Evolutionary conservation across 225 moss, liverwort and hornwort species (phyloP).

Genomic region (Physcomitrium patens): DNA sequence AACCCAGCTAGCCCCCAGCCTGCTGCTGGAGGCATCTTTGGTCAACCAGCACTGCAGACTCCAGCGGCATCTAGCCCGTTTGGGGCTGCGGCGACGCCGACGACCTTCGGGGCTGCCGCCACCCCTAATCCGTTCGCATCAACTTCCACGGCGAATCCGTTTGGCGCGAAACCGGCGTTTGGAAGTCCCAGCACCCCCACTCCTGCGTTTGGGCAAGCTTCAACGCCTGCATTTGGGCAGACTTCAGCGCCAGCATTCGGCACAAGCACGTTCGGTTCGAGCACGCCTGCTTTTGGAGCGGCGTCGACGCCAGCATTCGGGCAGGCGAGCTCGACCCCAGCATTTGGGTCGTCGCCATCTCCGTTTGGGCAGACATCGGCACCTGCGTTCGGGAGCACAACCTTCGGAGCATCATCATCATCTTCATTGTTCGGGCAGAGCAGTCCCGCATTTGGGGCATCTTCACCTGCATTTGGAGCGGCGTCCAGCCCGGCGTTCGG

Average conservation of each 20-base stretch:
- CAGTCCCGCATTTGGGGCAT: conserved; percentile 68
- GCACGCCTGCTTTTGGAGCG: conserved; percentile 52
- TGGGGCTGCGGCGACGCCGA: conserved; percentile 36
- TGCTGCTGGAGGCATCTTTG: conserved; percentile 69
- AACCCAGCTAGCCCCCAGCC: conserved; percentile 51
- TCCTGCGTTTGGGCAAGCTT: conserved; percentile 52
- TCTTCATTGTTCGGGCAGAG: conserved; percentile 66
- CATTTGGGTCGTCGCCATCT: conserved; percentile 72
- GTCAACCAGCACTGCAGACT: conserved; percentile 31
- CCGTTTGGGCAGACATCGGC: conserved; percentile 75
- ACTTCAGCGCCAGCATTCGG: conserved; percentile 66
- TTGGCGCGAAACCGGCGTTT: conserved; percentile 27
- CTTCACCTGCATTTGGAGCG: conserved; percentile 65
- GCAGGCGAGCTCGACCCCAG: conserved; percentile 57
- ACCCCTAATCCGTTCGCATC: conserved; percentile 49
- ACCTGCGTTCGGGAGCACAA: conserved; percentile 68
- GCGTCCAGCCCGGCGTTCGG: conserved; percentile 66
- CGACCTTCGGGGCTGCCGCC: conserved; percentile 37
- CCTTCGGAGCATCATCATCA: conserved; percentile 58
- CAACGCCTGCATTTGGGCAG: conserved; percentile 49
- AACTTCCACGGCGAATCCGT: conserved; percentile 20
- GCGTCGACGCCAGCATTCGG: conserved; percentile 71
- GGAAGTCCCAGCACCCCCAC: conserved; percentile 29
- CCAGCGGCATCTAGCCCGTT: conserved; percentile 62
- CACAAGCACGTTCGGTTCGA: conserved; percentile 1